Base-by-base conservation (phyloP, 768 basidiomycete genomes). In the Lactarius evosmus region DNA sequence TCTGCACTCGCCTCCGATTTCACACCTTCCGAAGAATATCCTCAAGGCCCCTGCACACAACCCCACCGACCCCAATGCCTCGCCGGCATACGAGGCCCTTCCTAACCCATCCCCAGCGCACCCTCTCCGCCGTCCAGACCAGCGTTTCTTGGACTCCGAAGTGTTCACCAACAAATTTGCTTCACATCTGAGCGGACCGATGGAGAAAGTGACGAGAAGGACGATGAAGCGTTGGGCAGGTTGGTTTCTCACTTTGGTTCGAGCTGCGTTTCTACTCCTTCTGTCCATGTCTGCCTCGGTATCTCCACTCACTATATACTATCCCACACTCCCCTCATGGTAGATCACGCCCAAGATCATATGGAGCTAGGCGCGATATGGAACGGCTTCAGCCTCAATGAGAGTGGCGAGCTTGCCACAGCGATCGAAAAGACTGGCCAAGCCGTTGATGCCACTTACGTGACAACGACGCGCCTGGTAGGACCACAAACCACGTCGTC, bases 361-460 rank as follows among this genome's bases (percentile, higher is more conserved):
- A 84, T 89, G 11, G 95, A 98, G 67, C 82, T 98, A 3, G 95
- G 95, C 38, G 95, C 93, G 22, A 85, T 89, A 14, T 78, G 96
- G 69, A 98, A 98, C 72, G 95, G 92, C 1, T 97, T 93, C 73
- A 94, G 94, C 73, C 78, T 97, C 66, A 95, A 91, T 69, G 93
- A 97, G 79, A 80, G 75, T 34, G 86, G 85, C 1, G 77, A 80
- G 38, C 77, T 96, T 25, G 85, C 92, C n/a, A 75, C 82, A 62
- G 91, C 96, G 9, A 85, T 98, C 66, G 97, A 99, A 79, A 95
- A 93, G 77, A 95, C 95, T 0, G 97, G 97, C 1, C 96, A 98
- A 75, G 97, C 97, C 17, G 85, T 94, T 51, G 97, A 99, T 75
- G 82, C 89, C 3, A 96, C 93, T 11, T 98, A 94, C 74, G 85